Percentiles rank a stretch among this genome's conserved stretches.
phyloP scores from a whole-genome alignment of 2,329 filamentous ascomycete species.

The Hypoxylon sp. region DNA sequence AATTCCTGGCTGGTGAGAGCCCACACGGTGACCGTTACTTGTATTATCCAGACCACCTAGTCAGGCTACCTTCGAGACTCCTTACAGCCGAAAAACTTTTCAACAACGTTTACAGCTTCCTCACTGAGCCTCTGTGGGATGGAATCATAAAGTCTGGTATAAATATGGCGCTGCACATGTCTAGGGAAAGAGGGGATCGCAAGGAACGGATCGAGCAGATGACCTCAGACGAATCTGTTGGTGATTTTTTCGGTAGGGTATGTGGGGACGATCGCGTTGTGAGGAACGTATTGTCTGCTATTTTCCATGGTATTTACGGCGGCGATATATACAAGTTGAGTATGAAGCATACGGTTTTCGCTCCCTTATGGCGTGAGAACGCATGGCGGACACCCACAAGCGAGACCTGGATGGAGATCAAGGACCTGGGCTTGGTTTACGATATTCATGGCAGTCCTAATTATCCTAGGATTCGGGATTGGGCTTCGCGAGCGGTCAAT shows the following conservation, averaged over 20 bases:
- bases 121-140: constrained; percentile 49
- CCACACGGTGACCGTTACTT: constrained; percentile 75
- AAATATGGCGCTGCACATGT: neutral
- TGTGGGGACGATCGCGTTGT: constrained; percentile 67
- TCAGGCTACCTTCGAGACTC: constrained; percentile 57
- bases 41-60: constrained; percentile 88
- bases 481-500: constrained; percentile 49
- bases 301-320: constrained; percentile 90
- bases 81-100: constrained; percentile 31
- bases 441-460: constrained; percentile 48
- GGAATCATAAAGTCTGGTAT: constrained; percentile 32
- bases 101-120: constrained; percentile 19
- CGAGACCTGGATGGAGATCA: constrained; percentile 29
- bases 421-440: constrained; percentile 41
- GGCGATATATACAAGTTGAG: constrained; percentile 88
- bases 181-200: neutral
- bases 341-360: constrained; percentile 72
- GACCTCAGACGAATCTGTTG: constrained; percentile 77
- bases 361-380: constrained; percentile 62
- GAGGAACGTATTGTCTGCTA: constrained; percentile 81
- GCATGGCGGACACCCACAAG: neutral
- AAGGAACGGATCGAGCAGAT: constrained; percentile 12
- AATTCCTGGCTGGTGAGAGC: constrained; percentile 65
- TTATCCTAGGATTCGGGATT: constrained; percentile 33
- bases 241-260: constrained; percentile 71